These are phyloP conservation scores for Trichoderma semiorbis DNA, from an alignment of 2,329 filamentous ascomycete species.

Conservation along the genomic window DNA sequence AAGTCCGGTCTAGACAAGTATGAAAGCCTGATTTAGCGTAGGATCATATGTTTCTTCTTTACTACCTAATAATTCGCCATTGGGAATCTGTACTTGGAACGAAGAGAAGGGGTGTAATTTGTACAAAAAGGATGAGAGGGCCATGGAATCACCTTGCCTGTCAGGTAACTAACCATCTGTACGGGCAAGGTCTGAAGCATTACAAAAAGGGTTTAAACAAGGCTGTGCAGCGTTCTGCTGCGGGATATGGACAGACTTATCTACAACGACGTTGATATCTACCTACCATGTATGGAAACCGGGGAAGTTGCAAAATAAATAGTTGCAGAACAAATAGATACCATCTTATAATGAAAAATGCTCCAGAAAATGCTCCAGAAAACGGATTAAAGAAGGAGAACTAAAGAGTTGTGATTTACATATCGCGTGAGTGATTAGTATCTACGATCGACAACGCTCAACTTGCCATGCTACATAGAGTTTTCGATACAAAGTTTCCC, in stretches of 20 bases:
- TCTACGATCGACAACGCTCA: not conserved
- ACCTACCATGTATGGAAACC: not conserved
- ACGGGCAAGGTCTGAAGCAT: not conserved
- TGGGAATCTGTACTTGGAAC: not conserved
- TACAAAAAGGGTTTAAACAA: not conserved
- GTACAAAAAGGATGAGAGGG: not conserved
- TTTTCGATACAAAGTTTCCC: not conserved
- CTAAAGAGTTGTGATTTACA: not conserved
- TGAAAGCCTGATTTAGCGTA: constrained; percentile 57
- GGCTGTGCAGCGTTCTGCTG: no score
- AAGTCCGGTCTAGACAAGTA: constrained; percentile 64
- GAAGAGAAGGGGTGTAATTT: not conserved
- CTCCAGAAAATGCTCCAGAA: no score
- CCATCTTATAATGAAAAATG: not conserved
- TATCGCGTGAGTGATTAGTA: not conserved
- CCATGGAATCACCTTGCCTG: not conserved
- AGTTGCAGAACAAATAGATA: not conserved
- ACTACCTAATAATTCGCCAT: not conserved
- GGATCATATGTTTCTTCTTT: not conserved
- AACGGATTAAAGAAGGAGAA: not conserved
- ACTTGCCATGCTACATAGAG: not conserved
- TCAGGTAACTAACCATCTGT: not conserved
- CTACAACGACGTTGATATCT: not conserved
- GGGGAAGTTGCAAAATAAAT: not conserved
- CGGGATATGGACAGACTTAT: no score